Base-by-base conservation (phyloP, 768 basidiomycete species). In the Chalciporus pseudorubinellus region DNA sequence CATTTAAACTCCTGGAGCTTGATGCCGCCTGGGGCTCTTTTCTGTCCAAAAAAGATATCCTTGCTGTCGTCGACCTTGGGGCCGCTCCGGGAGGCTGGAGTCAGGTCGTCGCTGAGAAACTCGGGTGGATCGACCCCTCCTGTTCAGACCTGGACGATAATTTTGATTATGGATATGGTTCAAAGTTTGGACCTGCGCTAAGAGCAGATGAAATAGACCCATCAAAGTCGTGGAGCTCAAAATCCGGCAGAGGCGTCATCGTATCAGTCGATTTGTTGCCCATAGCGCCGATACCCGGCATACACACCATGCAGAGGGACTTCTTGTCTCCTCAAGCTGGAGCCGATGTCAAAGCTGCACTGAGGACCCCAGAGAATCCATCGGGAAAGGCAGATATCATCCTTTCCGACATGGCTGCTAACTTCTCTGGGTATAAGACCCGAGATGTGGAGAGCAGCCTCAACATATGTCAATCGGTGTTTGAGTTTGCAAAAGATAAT, bases 81-180 rank as follows among this genome's bases (percentile, higher is more conserved):
- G 90, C 90, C 0, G 91, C 93, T 0, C 95, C 95, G 0, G 94
- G 94, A 0, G 92, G 92, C 0, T 98, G 95, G 95, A 88, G 87
- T 44, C 94, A 97, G 63, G 93, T 93, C 11, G 84, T 82, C 13
- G 78, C 82, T 0, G 74, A 74, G 28, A 78, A 80, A 50, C 64
- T 90, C n/a, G 83, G 84, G 3, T 82, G 79, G 76, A 58, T 57
- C 28, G 52, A 60, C 22, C 43, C 52, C 29, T 24, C 45, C 26
- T 26, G 6, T 20, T 28, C 50, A 39, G 47, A 52, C 38, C 24
- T 38, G 18, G 48, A 38, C 38, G 44, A 16, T 47, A 28, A n/a
- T n/a, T n/a, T 28, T 1, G 48, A 26, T 34, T 28, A 33, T 39
- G 16, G 26, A n/a, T 26, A n/a, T 21, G n/a, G 36, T 13, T 18